Evolutionary conservation across 2,329 filamentous ascomycete genomes (phyloP), one percentile per base, ranked within the genome.

Genomic region (Neofusicoccum umdonicola): DNA sequence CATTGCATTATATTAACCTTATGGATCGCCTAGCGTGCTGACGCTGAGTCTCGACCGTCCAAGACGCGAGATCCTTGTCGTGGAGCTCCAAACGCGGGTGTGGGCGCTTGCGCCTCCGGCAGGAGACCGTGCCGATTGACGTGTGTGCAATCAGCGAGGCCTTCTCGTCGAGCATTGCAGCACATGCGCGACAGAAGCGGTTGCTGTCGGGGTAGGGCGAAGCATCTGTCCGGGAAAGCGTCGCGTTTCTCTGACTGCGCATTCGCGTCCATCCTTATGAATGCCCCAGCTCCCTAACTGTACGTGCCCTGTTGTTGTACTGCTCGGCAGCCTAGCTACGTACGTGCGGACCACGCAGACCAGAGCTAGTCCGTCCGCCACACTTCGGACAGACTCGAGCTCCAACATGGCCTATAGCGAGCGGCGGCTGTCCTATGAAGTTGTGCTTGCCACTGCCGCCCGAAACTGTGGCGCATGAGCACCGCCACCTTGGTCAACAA

Each of bases 1-100:
- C 54, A 44, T 45, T 47, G 56, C 42, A 60, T 60, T 60, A 60
- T 60, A 60, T 60, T 60, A 60, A 60, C n/a, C 42, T 42, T 13
- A 34, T 37, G 56, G 56, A 47, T 60, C 41, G 56, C 31, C 41
- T 60, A 60, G 56, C 56, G 27, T 19, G 42, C 37, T 37, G 56
- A 60, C 39, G 22, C 31, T 13, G 56, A 60, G 56, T 60, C 56
- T 60, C 56, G 56, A 47, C 56, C 56, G 42, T n/a, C 42, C 54
- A 34, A 13, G 54, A 58, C 41, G 39, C 22, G 34, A 15, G 41
- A 60, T 60, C 56, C 56, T 34, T 45, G 56, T 22, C 11, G 56
- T 31, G 22, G 42, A 47, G 12, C 42, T 44, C 42, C 42, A 17
- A 31, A 47, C 42, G 42, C 42, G 41, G 56, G 56, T 35, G 56